Evolutionary conservation across 225 moss, liverwort and hornwort species (phyloP), one percentile per base, ranked within the genome.

Genomic region (Asterella californica): DNA sequence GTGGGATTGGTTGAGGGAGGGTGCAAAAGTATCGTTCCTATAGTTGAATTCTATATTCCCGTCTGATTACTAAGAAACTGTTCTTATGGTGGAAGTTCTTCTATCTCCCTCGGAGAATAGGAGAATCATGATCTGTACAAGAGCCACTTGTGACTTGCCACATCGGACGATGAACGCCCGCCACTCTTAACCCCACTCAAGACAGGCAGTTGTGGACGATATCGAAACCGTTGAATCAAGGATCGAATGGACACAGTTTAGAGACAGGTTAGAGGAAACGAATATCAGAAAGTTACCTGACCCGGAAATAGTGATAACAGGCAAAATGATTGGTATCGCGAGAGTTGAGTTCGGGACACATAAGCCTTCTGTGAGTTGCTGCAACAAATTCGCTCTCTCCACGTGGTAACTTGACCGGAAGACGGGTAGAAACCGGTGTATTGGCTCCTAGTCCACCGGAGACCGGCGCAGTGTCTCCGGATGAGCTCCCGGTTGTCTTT

Each of bases 401-500:
- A 70, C 42, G 69, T 70, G 38, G 69, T 45, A 6, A 49, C 22
- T 27, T 72, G 72, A 49, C 72, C 14, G 10, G 72, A 2, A 49
- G 18, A 75, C 75, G 19, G 75, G 14, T 54, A 75, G 75, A 34
- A 34, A 10, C 15, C 75, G 75, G 75, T 75, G 75, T 33, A 75
- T 30, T 15, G 29, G 25, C 27, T 25, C 37, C 30, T 48, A 49
- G 50, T 11, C 29, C 73, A 73, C 54, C 33, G 75, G 75, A 33
- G 36, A 75, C 75, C 75, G 75, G 75, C 75, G 32, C 54, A 37
- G 75, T 19, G 55, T 33, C 54, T 57, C 53, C 75, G 75, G 75
- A 75, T 75, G 75, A 75, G 55, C 55, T 54, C 55, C 55, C 54
- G 75, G 73, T 49, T 73, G 50, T 73, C 49, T 73, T 54, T 54